Percentiles rank a stretch among this genome's conserved stretches.
Conservation (phyloP, 228 moss, liverwort and hornwort species). For the Sphagnum magellanicum region DNA sequence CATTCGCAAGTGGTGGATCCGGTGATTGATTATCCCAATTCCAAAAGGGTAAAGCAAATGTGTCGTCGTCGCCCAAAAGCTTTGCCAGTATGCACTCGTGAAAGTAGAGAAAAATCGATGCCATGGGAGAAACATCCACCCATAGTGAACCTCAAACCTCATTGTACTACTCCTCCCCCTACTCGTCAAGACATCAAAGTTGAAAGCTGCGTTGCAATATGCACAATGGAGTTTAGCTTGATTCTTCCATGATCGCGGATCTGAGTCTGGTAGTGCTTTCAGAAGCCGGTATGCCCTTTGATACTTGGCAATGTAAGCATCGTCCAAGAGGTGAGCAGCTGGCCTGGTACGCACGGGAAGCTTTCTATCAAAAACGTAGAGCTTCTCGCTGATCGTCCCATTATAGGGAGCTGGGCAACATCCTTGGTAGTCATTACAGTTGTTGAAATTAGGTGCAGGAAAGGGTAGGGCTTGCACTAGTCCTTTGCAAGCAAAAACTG, state of each 20-base stretch:
- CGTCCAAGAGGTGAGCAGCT: conserved; percentile 32
- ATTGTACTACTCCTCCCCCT: no score
- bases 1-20: conserved; percentile 9
- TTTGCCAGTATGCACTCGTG: conserved; percentile 16
- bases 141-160: conserved; percentile 10
- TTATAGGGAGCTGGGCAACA: conserved; percentile 35
- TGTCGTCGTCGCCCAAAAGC: conserved; percentile 10
- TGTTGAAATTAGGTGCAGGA: conserved; percentile 15
- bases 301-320: conserved; percentile 37
- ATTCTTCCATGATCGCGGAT: conserved; percentile 26
- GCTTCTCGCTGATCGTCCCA: conserved; percentile 3
- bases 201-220: conserved; percentile 39
- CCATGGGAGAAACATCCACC: conserved; percentile 2
- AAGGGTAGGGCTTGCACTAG: conserved; percentile 6
- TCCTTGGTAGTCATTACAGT: conserved; percentile 31
- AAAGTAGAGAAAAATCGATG: conserved; percentile 19
- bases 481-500: no score
- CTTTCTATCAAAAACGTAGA: conserved; percentile 4
- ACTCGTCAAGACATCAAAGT: conserved; percentile 6
- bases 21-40: conserved; percentile 19
- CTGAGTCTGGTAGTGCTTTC: conserved; percentile 32
- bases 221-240: conserved; percentile 36
- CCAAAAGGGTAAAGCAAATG: conserved; percentile 28
- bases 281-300: conserved; percentile 25
- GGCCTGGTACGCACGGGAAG: conserved; percentile 22